Evolutionary conservation across 768 basidiomycete species (phyloP).

Genomic region (Sarcodon sp.): DNA sequence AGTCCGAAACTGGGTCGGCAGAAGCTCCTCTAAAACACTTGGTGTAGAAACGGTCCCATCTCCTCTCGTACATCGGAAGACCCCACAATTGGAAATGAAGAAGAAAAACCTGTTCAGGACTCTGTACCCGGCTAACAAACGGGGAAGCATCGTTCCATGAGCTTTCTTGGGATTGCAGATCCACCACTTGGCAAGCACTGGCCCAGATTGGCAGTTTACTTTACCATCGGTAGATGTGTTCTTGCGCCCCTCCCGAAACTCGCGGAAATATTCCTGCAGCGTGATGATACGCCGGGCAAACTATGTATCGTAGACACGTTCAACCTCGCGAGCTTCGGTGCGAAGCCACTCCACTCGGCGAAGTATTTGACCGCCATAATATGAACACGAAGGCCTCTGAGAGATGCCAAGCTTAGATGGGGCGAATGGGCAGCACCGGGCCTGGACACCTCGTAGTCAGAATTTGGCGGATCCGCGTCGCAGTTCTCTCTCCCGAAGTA

Average conservation of each 20-base stretch:
- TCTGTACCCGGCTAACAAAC: slow-evolving; percentile 65
- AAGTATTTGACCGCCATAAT: slow-evolving; percentile 45
- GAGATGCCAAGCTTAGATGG: slow-evolving; percentile 47
- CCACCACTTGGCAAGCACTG: slow-evolving; percentile 97
- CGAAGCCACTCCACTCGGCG: slow-evolving; percentile 63
- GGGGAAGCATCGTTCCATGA: slow-evolving; percentile 87
- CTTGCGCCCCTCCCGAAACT: slow-evolving; percentile 75
- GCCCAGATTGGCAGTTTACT: slow-evolving; percentile 73
- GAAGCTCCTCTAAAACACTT: no score
- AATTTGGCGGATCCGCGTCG: neutral
- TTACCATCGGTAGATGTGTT: slow-evolving; percentile 8
- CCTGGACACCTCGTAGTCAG: slow-evolving; percentile 29
- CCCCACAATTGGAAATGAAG: no score
- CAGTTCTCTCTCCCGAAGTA: slow-evolving; percentile 51
- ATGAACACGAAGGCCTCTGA: slow-evolving; percentile 54
- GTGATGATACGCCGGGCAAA: slow-evolving; percentile 80
- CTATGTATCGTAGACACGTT: slow-evolving; percentile 86
- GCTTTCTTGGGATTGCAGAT: slow-evolving; percentile 99
- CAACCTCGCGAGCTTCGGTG: slow-evolving; percentile 53
- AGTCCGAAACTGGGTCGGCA: no score
- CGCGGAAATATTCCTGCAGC: slow-evolving; percentile 66
- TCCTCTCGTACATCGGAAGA: no score
- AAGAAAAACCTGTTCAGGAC: slow-evolving; percentile 38
- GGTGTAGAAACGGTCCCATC: no score
- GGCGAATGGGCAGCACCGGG: slow-evolving; percentile 71